Conservation (phyloP, 139 green algal species). For the Micractinium conductrix region DNA sequence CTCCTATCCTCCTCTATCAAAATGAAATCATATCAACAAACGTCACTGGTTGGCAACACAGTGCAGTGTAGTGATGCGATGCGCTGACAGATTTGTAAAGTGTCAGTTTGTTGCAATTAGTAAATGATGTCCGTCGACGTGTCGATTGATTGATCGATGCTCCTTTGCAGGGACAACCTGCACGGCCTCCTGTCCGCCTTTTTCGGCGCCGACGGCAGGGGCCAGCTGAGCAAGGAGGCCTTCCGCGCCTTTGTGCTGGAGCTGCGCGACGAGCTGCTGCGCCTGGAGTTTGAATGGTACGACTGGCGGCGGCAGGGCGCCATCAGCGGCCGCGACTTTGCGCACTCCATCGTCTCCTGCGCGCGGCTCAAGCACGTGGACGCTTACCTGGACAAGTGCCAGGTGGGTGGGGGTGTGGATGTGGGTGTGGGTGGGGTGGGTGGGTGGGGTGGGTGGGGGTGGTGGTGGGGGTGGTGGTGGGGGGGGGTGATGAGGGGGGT, state of each 20-base stretch:
- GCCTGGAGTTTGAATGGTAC: slow-evolving; percentile 85
- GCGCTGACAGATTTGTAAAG: no score
- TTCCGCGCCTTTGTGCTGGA: slow-evolving; percentile 71
- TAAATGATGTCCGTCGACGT: no score
- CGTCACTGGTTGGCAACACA: no score
- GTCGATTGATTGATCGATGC: no score
- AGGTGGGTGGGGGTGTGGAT: neutral
- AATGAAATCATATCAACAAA: no score
- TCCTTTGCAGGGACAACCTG: slow-evolving; percentile 27
- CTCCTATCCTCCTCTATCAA: no score
- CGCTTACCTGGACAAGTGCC: slow-evolving; percentile 39
- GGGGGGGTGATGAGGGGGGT: no score
- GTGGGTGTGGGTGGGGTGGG: no score
- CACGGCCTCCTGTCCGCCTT: slow-evolving; percentile 52
- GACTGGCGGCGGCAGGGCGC: slow-evolving; percentile 49
- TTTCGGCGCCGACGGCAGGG: slow-evolving; percentile 65
- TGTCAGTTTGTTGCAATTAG: no score
- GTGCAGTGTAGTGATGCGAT: no score
- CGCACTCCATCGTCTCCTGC: slow-evolving; percentile 39
- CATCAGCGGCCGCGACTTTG: slow-evolving; percentile 54
- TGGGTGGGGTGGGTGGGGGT: no score
- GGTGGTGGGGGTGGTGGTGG: neutral
- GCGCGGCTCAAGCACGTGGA: slow-evolving; percentile 42
- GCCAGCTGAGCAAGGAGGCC: slow-evolving; percentile 56
- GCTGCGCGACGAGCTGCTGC: slow-evolving; percentile 65